Evolutionary conservation across 495 filamentous ascomycete species (phyloP).

Genomic region (Aspergillus mulundensis): DNA sequence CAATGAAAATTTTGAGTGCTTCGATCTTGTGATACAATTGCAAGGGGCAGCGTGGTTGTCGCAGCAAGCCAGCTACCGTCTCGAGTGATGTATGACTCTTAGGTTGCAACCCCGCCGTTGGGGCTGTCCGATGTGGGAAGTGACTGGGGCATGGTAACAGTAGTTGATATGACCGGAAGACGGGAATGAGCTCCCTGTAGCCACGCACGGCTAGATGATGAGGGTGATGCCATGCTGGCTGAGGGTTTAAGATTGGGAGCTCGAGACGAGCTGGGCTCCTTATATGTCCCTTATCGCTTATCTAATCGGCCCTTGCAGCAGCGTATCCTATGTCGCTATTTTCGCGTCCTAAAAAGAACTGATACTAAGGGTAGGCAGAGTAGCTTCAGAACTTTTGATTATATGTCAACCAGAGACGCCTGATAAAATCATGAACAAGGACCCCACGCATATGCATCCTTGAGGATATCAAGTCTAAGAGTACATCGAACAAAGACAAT

Average conservation of each 20-base stretch:
- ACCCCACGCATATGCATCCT: constrained; percentile 42
- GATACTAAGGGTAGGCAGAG: not conserved
- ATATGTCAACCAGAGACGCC: constrained; percentile 37
- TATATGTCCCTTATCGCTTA: constrained; percentile 11
- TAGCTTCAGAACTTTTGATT: constrained; percentile 16
- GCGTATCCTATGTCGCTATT: not conserved
- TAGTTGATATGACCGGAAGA: constrained; percentile 17
- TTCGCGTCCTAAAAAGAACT: not conserved
- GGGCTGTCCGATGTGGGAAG: constrained; percentile 57
- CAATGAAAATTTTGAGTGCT: not conserved
- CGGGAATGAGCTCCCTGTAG: constrained; percentile 17
- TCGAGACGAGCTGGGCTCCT: not conserved
- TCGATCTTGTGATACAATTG: not conserved
- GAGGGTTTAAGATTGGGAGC: not conserved
- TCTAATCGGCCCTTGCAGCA: constrained; percentile 16
- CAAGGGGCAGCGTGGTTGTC: constrained; percentile 26
- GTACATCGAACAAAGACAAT: constrained; percentile 18
- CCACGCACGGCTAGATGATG: constrained; percentile 29
- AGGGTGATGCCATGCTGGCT: constrained; percentile 28
- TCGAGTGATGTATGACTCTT: constrained; percentile 16
- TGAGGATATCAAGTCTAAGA: constrained; percentile 35
- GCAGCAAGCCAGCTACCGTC: constrained; percentile 31
- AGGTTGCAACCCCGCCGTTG: constrained; percentile 68
- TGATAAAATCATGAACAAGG: constrained; percentile 36
- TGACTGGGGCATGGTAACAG: constrained; percentile 25